Base-by-base conservation (phyloP, 768 basidiomycete genomes). In the Hirschioporus abietinus region DNA sequence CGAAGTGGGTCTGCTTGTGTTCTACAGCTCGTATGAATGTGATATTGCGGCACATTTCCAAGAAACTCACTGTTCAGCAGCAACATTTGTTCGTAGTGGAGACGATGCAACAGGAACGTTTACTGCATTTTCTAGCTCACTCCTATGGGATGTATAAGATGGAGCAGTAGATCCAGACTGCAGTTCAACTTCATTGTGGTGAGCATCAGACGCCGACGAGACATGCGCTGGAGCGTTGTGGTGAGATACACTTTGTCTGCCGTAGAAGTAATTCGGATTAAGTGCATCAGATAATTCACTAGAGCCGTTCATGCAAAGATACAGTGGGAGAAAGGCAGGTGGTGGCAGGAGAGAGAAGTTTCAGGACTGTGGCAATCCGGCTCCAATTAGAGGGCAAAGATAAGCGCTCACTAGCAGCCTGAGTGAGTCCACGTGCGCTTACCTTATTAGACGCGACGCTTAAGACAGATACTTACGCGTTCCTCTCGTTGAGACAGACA, bases 261-360 rank as follows among this genome's bases (percentile, higher is more conserved):
- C 60, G 60, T 84, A 83, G 36, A 80, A 81, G 66, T 84, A 80
- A 72, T 86, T 80, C 12, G 90, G 90, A 74, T 92, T 92, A 71
- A 92, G 86, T 6, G 91, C 91, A 73, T 92, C 86, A 9, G 88
- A 88, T 66, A 92, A 85, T 76, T 92, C 89, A 79, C 89, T 92
- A 67, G 86, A 82, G 71, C 83, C 79, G 88, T 88, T 88, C 66
- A 69, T 67, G 70, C 59, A 59, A 58, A 64, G 69, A 70, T 60
- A 67, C 12, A 15, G 15, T 1, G 12, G 1, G 42, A 52, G 12
- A 52, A 52, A 5, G 1, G 12, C 42, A 20, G 12, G 42, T 52
- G 42, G 20, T 52, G 42, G 42, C 42, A 20, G 42, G 42, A 52
- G 42, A 52, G 42, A 52, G 42, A 20, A 52, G 42, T n/a, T n/a